phyloP scores from a whole-genome alignment of 805 yeast genomes.

The Teunomyces kruisii region DNA sequence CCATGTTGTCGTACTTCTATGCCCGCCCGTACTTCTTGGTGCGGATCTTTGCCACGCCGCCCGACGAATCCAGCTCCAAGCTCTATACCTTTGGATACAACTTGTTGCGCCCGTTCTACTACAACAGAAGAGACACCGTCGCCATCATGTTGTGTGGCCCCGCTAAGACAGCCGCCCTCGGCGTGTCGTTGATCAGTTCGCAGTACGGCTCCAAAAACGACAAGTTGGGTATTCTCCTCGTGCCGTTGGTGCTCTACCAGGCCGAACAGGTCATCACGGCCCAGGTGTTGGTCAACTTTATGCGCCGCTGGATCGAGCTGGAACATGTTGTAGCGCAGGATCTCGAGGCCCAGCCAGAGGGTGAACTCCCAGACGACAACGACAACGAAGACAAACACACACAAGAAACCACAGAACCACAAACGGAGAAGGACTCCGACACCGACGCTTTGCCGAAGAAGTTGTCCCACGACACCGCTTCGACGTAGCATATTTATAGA shows the following conservation, averaged over 20 bases:
- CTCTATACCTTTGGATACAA: slow-evolving; percentile 47
- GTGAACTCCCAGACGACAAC: slow-evolving; percentile 8
- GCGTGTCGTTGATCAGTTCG: slow-evolving; percentile 78
- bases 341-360: slow-evolving; percentile 9
- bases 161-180: slow-evolving; percentile 90
- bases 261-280: slow-evolving; percentile 86
- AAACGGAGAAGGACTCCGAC: not conserved
- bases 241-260: slow-evolving; percentile 83
- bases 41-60: slow-evolving; percentile 43
- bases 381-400: not conserved
- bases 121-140: slow-evolving; percentile 68
- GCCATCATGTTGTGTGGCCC: slow-evolving; percentile 86
- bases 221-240: slow-evolving; percentile 68
- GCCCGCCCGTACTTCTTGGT: slow-evolving; percentile 61
- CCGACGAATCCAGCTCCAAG: slow-evolving; percentile 44
- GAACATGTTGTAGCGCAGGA: slow-evolving; percentile 16
- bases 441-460: not conserved
- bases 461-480: not conserved
- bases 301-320: slow-evolving; percentile 66
- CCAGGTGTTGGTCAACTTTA: slow-evolving; percentile 61
- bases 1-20: slow-evolving; percentile 55
- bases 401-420: not conserved
- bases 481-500: not conserved
- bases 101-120: slow-evolving; percentile 63
- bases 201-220: slow-evolving; percentile 68